Evolutionary conservation across 768 basidiomycete genomes (phyloP), one percentile per base, ranked within the genome.

Genomic region (Lactarius sp.): DNA sequence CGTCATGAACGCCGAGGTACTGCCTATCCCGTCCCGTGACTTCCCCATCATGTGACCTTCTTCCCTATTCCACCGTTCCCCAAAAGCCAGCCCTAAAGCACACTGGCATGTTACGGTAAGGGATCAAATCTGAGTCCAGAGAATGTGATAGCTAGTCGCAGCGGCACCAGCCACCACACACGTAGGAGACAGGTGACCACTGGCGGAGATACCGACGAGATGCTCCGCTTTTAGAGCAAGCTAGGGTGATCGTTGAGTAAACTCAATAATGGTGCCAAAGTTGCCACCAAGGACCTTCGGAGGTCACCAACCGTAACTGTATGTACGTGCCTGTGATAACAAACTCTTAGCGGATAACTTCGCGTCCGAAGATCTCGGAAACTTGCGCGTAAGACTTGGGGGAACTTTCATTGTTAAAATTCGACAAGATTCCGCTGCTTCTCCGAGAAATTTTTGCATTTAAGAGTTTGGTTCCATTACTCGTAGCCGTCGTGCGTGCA

Each of bases 351-450:
- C 8, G 8, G 37, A 41, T 8, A 31, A 53, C 8, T n/a, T 44
- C 36, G 33, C 27, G 16, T 27, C 60, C 60, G 44, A 37, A 52
- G 52, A 54, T 54, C 52, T 47, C 18, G 47, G 54, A 50, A 18
- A 14, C 46, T 46, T 9, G 59, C 18, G n/a, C n/a, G 6, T n/a
- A 20, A 1, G 20, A 22, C 4, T 56, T 41, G n/a, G 55, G 60
- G 39, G 47, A 16, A 6, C 10, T 51, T 42, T 22, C 39, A 49
- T 27, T 22, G 27, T 27, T 27, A 27, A 27, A 27, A 27, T 56
- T 37, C 9, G 41, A 56, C 34, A 33, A 10, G n/a, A 31, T 20
- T 36, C 27, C 37, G 37, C 20, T 49, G 16, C 49, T 12, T 12
- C 2, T 27, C 16, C 34, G 6, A 36, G 44, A 33, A 34, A 27